Conservation (phyloP, 768 basidiomycete genomes). For the Agaricus subrufescens region DNA sequence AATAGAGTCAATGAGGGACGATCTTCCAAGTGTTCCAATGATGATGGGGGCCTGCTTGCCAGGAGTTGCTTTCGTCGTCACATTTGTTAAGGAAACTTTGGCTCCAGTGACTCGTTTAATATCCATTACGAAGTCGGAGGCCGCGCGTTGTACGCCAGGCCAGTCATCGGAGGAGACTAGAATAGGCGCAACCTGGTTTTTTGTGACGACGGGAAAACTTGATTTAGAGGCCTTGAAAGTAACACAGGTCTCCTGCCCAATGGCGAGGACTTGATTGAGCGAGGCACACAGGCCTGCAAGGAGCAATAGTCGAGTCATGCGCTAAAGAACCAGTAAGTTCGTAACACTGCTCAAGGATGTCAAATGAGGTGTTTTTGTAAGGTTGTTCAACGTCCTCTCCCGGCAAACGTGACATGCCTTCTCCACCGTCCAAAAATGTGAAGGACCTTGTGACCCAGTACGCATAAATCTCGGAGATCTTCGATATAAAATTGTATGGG, state of each 20-base stretch:
- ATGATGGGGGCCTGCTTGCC: constrained; percentile 45
- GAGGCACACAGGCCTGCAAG: constrained; percentile 15
- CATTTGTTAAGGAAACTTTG: constrained; percentile 46
- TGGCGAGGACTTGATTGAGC: constrained; percentile 24
- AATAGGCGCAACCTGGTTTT: constrained; percentile 42
- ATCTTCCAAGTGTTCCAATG: constrained; percentile 59
- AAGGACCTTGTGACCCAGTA: constrained; percentile 2
- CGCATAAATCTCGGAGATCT: constrained; percentile 7
- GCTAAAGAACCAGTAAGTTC: background rate
- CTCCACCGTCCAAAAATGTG: background rate
- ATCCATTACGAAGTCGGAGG: constrained; percentile 55
- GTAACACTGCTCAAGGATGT: background rate
- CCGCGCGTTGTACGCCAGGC: constrained; percentile 60
- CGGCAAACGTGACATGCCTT: background rate
- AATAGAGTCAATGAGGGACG: constrained; percentile 45
- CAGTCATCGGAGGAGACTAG: constrained; percentile 53
- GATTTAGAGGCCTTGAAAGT: constrained; percentile 32
- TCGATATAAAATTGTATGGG: background rate
- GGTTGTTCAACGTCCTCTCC: background rate
- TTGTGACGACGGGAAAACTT: constrained; percentile 40
- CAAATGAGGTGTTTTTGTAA: constrained; percentile 2
- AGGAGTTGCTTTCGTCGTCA: constrained; percentile 28
- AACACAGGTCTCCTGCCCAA: constrained; percentile 47
- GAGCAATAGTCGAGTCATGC: constrained; percentile 5
- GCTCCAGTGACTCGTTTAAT: constrained; percentile 56